Evolutionary conservation across 148 eudicot genomes (phyloP), one percentile per base, ranked within the genome.

Genomic region (Nepenthes gracilis): DNA sequence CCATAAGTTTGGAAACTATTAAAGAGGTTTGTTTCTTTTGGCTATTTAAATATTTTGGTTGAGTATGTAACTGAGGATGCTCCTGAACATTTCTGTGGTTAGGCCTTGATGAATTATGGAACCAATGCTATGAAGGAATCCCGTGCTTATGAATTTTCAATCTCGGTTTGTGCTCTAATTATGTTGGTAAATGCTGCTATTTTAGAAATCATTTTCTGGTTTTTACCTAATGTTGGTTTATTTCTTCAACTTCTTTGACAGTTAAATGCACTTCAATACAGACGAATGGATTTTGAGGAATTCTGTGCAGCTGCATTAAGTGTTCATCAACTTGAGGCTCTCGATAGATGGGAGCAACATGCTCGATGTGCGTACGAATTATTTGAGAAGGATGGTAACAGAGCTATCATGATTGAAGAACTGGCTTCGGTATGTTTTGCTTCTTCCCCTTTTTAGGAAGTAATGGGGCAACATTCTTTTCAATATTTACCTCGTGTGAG

Each of bases 91-190:
- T 68, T 56, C 43, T 60, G 33, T 74, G 75, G 53, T 14, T 83
- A 94, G 99, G 97, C 97, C 70, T 79, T 94, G 79, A 63, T 68
- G 72, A 89, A 72, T 81, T 64, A 83, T 72, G 85, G 95, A 63
- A 94, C 99, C 3, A 93, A 86, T 67, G 97, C 90, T 67, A 94
- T 94, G 99, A 94, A 83, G 70, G 92, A 94, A 60, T 89, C 99
- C 51, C 82, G 86, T 37, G 75, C 90, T 36, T 85, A 82, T 69
- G 93, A 89, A 68, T 84, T 89, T 67, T 72, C 89, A 15, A 73
- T 85, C 70, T 89, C 97, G 43, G 99, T 94, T 70, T 40, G 86
- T 73, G 55, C 37, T 1, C 2, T 35, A 15, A 55, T 33, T 5
- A 55, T 15, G n/a, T 33, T 54, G 56, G 11, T 49, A 11, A n/a